Evolutionary conservation across 768 basidiomycete genomes (phyloP), one percentile per base, ranked within the genome.

Genomic region (Kwoniella sp.): DNA sequence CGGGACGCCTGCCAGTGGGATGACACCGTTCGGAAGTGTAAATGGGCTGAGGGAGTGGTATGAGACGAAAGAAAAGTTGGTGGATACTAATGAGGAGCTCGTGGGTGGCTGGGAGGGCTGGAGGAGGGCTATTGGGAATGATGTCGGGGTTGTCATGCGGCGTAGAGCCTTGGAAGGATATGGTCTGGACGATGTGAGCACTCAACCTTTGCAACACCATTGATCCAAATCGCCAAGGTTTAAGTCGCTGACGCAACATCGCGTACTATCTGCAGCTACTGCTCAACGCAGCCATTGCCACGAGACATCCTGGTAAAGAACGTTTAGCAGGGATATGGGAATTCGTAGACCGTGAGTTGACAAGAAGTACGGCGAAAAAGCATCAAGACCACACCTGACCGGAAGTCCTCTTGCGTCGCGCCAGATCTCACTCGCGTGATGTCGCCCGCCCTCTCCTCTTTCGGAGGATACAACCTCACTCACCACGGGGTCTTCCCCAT

Each of bases 101-200:
- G 48, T 61, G 15, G 63, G 56, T 37, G 72, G 70, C 2, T 63
- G 55, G 62, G 62, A 62, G 9, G 65, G 66, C 23, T 58, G 67
- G 64, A 29, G 67, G 28, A 51, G 58, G 38, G 48, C 68, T 5
- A 26, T 75, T 48, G 69, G 72, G 20, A 68, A 58, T 31, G 79
- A 80, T 66, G 62, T 80, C 2, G 74, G 73, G 0, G 63, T 61
- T 2, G 60, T 71, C 26, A 80, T 80, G 79, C 47, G 70, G 11
- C 53, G 65, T 23, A 66, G 76, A 57, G 79, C 75, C 15, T 71
- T 73, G 55, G 71, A 72, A 47, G 79, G 77, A 1, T 80, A 79
- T 56, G 77, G 77, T 2, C 58, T 79, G 52, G 69, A 53, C 25
- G 68, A 79, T 71, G 77, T 80, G 41, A 64, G 77, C 73, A 17